Conservation (phyloP, 306 rosid species). For the Begonia peltatifolia region DNA sequence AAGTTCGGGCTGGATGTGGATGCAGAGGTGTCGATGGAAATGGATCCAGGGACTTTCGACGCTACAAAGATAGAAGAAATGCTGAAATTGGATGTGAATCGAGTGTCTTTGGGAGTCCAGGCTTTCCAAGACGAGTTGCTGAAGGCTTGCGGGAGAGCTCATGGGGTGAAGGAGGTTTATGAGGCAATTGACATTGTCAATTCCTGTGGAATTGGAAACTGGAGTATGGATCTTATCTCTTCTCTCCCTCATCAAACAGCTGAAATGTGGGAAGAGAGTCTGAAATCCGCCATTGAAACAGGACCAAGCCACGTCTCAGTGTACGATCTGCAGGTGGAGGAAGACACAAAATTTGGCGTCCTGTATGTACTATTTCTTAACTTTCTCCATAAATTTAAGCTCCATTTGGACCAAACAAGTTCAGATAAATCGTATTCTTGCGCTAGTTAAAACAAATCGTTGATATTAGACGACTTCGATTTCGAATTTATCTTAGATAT, state of each 20-base stretch:
- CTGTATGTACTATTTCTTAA: constrained; percentile 33
- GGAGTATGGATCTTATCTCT: constrained; percentile 90
- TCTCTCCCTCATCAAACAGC: constrained; percentile 72
- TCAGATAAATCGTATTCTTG: no score
- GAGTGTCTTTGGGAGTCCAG: constrained; percentile 90
- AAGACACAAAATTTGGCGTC: constrained; percentile 70
- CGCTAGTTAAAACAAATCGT: no score
- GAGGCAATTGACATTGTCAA: constrained; percentile 63
- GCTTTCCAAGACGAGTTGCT: constrained; percentile 77
- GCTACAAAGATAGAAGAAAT: constrained; percentile 38
- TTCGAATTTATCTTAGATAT: background rate
- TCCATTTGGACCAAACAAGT: no score
- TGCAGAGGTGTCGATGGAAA: constrained; percentile 79
- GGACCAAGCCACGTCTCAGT: constrained; percentile 75
- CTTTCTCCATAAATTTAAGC: constrained; percentile 2
- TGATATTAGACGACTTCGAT: background rate
- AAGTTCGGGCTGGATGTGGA: constrained; percentile 46
- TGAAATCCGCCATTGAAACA: constrained; percentile 53
- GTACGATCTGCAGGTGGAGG: constrained; percentile 82
- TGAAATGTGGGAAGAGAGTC: constrained; percentile 81
- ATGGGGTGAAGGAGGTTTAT: constrained; percentile 57
- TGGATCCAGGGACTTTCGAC: constrained; percentile 96
- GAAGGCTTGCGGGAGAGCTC: constrained; percentile 84
- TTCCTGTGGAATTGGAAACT: constrained; percentile 58
- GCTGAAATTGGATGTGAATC: constrained; percentile 60